phyloP scores from a whole-genome alignment of 129 eudicot species.

The Tagetes patula region DNA sequence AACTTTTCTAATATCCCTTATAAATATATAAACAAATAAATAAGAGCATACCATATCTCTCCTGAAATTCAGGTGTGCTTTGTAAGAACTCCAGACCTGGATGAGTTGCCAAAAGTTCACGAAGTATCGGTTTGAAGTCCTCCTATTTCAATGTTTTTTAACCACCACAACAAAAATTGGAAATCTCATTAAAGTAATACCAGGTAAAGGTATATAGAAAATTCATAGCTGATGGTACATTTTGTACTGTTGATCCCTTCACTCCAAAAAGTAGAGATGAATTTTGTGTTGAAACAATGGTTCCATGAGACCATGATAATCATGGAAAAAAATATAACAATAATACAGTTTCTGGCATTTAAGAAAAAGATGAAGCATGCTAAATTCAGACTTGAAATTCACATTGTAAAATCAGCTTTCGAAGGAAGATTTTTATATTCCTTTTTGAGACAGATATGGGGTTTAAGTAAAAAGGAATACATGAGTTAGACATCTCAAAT shows the following conservation, averaged over 20 bases:
- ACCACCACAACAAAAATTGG: constrained; percentile 11
- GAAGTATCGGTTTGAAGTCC: constrained; percentile 50
- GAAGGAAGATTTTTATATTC: not conserved
- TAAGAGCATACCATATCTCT: constrained; percentile 26
- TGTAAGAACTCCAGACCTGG: constrained; percentile 30
- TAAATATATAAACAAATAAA: not conserved
- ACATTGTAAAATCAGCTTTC: not conserved
- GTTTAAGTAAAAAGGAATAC: constrained; percentile 34
- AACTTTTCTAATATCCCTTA: not conserved
- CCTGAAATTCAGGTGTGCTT: constrained; percentile 32
- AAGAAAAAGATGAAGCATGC: constrained; percentile 7
- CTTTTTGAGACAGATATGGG: not conserved
- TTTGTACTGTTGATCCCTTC: not conserved
- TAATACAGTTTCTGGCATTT: not conserved
- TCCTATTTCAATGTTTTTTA: constrained; percentile 41
- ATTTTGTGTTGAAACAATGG: not conserved
- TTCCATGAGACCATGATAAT: not conserved
- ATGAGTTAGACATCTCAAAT: constrained; percentile 61
- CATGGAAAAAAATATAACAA: not conserved
- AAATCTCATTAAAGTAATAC: not conserved
- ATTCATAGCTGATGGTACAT: not conserved
- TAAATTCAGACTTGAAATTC: constrained; percentile 2
- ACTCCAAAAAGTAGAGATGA: not conserved
- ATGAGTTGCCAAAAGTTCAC: constrained; percentile 54
- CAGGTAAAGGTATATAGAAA: not conserved